Evolutionary conservation across 306 rosid species (phyloP), one percentile per base, ranked within the genome.

Genomic region (Ormosia semicastrata): DNA sequence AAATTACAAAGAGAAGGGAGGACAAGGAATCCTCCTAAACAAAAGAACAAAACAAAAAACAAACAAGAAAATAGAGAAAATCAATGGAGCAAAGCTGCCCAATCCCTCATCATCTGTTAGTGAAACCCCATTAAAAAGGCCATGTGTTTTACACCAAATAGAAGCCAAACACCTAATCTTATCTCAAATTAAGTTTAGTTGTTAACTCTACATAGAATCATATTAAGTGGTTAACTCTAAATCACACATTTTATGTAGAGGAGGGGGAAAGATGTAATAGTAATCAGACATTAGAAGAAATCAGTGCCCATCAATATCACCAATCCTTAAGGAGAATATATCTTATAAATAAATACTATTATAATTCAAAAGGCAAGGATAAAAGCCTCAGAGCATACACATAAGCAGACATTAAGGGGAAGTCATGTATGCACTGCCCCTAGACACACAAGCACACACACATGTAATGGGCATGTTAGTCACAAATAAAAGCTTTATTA

Each of bases 401-500:
- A 71, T 17, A 77, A 72, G 52, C 77, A 72, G 63, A 56, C 58
- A 81, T 11, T 29, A 85, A 43, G 69, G 32, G 13, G 29, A 81
- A 77, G 44, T 32, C 53, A 13, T 32, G 65, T 66, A 76, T 56
- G 76, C 49, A 56, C 68, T 11, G 3, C 30, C 59, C 64, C 47
- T 5, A 18, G 44, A 63, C 43, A 59, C 49, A 72, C 14, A 52
- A 24, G 24, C 12, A 54, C 36, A 39, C 66, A 40, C 52, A 39
- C 2, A 69, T 40, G 34, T 7, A 63, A 71, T 49, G 33, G 53
- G 30, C 73, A 76, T 76, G 30, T 39, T 39, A 46, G 73, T 30
- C 49, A 50, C 66, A 70, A 34, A 82, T 32, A 57, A 84, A 80
- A 85, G 41, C 58, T 68, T 79, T 15, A 78, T 30, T 58, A 67